Percentiles rank a stretch among this genome's conserved stretches.
Conservation (phyloP, 106 monocot genomes). For the Iris macrosiphon region DNA sequence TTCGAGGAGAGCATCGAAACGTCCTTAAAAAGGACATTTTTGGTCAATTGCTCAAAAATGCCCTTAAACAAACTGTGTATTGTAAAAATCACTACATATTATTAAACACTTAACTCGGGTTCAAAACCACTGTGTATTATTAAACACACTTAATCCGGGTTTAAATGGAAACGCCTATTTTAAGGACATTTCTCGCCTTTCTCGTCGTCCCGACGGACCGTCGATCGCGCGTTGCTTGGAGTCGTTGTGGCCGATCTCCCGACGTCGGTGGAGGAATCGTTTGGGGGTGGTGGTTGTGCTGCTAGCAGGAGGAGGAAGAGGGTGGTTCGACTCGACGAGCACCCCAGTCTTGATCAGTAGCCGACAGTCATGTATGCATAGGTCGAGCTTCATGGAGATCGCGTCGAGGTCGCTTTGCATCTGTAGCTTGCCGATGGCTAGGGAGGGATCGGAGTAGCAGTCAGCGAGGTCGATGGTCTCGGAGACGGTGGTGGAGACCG, state of each 20-base stretch:
- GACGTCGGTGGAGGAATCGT: constrained; percentile 47
- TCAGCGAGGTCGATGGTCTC: constrained; percentile 38
- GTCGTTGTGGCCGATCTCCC: constrained; percentile 77
- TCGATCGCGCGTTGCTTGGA: constrained; percentile 74
- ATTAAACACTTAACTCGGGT: no score
- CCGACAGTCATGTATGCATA: constrained; percentile 46
- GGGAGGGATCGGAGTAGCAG: neutral
- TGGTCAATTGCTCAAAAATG: no score
- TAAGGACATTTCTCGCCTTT: no score
- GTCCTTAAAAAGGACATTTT: no score
- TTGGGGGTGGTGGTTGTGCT: neutral
- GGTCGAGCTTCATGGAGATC: constrained; percentile 37
- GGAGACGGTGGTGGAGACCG: constrained; percentile 24
- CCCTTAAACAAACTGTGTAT: no score
- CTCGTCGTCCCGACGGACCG: constrained; percentile 46
- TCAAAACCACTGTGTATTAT: no score
- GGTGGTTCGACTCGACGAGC: constrained; percentile 15
- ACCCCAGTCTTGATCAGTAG: constrained; percentile 59
- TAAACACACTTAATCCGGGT: no score
- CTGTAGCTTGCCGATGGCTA: constrained; percentile 38
- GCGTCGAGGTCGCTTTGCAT: constrained; percentile 68
- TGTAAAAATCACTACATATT: no score
- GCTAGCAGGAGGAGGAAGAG: neutral
- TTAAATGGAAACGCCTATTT: no score
- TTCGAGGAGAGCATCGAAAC: no score